Conservation (phyloP, 352 stramenopile species). For the Phytopythium delawarense region DNA sequence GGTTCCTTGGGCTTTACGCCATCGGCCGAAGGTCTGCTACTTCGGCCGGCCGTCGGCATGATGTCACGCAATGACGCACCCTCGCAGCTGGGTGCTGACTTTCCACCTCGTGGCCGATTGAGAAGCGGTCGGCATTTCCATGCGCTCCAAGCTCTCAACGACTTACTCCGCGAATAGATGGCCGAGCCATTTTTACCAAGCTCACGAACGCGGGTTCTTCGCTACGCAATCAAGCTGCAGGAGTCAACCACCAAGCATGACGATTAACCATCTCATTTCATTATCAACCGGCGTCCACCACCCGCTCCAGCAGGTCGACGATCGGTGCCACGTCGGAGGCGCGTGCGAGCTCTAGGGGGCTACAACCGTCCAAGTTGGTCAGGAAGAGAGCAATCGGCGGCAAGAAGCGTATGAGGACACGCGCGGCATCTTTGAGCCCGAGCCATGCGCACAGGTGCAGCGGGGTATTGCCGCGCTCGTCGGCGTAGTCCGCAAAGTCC, state of each 20-base stretch:
- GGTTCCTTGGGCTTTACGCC: slow-evolving; percentile 10
- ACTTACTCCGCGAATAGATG: not conserved
- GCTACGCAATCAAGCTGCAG: not conserved
- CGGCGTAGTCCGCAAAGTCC: slow-evolving; percentile 70
- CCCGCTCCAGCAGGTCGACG: slow-evolving; percentile 22
- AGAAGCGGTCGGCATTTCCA: not conserved
- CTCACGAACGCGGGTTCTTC: not conserved
- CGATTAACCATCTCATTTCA: not conserved
- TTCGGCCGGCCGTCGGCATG: not conserved
- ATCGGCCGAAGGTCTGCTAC: not conserved
- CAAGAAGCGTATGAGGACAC: slow-evolving; percentile 33
- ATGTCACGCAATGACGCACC: not conserved
- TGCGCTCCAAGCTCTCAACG: not conserved
- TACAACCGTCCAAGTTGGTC: slow-evolving; percentile 47
- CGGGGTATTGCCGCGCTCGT: slow-evolving; percentile 58
- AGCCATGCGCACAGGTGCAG: slow-evolving; percentile 55
- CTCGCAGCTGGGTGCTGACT: too few relatives aligned
- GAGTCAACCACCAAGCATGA: not conserved
- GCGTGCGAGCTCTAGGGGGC: slow-evolving; percentile 34
- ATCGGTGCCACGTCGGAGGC: slow-evolving; percentile 21
- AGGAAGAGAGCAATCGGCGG: slow-evolving; percentile 45
- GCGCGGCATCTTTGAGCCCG: slow-evolving; percentile 24
- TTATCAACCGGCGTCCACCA: slow-evolving; percentile 6
- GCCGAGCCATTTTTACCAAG: not conserved
- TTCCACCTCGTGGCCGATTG: not conserved